Base-by-base conservation (phyloP, 2,329 filamentous ascomycete species). In the Zelopaecilomyces penicillatus region DNA sequence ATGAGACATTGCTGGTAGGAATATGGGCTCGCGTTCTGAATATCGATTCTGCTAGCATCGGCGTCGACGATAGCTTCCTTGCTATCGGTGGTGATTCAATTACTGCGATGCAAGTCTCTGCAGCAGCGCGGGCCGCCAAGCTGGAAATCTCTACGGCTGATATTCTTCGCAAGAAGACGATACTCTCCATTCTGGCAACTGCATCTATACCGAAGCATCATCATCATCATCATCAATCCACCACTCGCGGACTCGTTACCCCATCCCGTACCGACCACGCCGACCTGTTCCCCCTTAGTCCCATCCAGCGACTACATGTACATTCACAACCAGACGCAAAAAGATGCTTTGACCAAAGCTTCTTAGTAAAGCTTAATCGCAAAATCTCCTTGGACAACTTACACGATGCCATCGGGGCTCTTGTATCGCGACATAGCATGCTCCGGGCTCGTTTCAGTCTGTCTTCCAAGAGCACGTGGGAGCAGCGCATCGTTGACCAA, bases 21-120 rank as follows among this genome's bases (percentile, higher is more conserved):
- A 52, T 65, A 27, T 71, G 68, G 67, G 54, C 56, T 5, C 52
- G 58, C 2, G 54, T 68, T 0, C 56, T 72, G 5, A 52, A 53
- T 4, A 49, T 67, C 4, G 50, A 56, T 3, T 47, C 58, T 12
- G 53, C 62, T 4, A 47, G 54, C 5, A 66, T 72, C 28, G 62
- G 63, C 5, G 46, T 62, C 3, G 63, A 69, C 4, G 66, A 73
- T 49, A 70, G 67, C 54, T 75, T 75, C 54, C 72, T 75, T 60
- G 60, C 60, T 0, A 60, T 71, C 0, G 71, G 72, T 7, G 72
- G 72, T 27, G 69, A 73, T 51, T 74, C 71, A 0, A 64, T 75
- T 2, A 51, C 62, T 0, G 70, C 70, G 2, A 77, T 75, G 65
- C 69, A 66, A 44, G 51, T 76, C 5, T 71, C 49, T 5, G 35